Conservation (phyloP, 805 yeast species). For the Metschnikowia borealis region DNA sequence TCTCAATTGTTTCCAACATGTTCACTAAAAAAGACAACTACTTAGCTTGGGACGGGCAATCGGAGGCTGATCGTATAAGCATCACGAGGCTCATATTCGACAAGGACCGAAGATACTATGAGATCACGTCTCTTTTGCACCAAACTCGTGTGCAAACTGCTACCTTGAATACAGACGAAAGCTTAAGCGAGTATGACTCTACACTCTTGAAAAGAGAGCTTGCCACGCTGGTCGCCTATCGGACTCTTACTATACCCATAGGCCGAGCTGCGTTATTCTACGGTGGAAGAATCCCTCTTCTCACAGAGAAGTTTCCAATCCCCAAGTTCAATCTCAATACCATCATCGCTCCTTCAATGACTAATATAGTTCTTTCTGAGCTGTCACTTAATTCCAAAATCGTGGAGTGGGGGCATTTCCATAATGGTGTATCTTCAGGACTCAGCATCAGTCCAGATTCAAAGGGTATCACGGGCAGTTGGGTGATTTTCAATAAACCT, state of each 20-base stretch:
- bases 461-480: slow-evolving; percentile 74
- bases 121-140: slow-evolving; percentile 67
- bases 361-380: slow-evolving; percentile 58
- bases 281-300: slow-evolving; percentile 66
- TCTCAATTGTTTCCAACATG: slow-evolving; percentile 35
- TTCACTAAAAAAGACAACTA: slow-evolving; percentile 41
- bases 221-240: slow-evolving; percentile 56
- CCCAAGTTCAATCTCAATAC: slow-evolving; percentile 72
- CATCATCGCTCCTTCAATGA: slow-evolving; percentile 58
- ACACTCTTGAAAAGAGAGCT: slow-evolving; percentile 53
- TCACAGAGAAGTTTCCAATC: slow-evolving; percentile 80
- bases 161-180: slow-evolving; percentile 35
- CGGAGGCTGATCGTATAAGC: slow-evolving; percentile 63
- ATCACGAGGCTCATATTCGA: slow-evolving; percentile 72
- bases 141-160: slow-evolving; percentile 63
- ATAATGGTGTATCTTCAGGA: slow-evolving; percentile 88
- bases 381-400: slow-evolving; percentile 45
- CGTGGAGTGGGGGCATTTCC: slow-evolving; percentile 82
- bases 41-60: slow-evolving; percentile 65
- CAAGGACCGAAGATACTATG: slow-evolving; percentile 74
- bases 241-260: slow-evolving; percentile 72
- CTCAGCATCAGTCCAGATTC: slow-evolving; percentile 66
- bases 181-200: slow-evolving; percentile 52
- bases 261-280: slow-evolving; percentile 75
- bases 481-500: slow-evolving; percentile 88